Conservation (phyloP, 257 asterid species). For the Solanum gracilifrons region DNA sequence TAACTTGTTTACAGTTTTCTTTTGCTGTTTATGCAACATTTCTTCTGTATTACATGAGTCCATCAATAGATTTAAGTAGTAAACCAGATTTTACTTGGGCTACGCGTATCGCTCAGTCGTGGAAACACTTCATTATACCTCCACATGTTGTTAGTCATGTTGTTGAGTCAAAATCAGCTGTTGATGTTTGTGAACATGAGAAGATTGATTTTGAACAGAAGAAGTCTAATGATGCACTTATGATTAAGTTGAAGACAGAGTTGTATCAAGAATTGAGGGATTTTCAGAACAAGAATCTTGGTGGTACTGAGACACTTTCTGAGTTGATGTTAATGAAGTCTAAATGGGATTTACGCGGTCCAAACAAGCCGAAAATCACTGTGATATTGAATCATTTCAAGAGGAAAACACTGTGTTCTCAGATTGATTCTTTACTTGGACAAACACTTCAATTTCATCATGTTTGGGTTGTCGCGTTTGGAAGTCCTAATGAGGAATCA, state of each 20-base stretch:
- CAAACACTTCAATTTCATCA: slow-evolving; percentile 82
- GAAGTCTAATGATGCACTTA: slow-evolving; percentile 51
- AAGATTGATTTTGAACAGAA: slow-evolving; percentile 72
- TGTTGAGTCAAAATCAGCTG: neutral
- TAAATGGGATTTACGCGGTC: slow-evolving; percentile 43
- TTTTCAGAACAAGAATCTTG: slow-evolving; percentile 37
- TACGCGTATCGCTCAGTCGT: slow-evolving; percentile 44
- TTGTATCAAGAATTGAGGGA: slow-evolving; percentile 47
- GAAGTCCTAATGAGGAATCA: slow-evolving; percentile 68
- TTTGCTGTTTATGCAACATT: slow-evolving; percentile 90
- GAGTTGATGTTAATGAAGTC: slow-evolving; percentile 68
- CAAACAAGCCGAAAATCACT: slow-evolving; percentile 40
- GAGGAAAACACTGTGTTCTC: slow-evolving; percentile 76
- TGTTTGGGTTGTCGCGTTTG: slow-evolving; percentile 86
- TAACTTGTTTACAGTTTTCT: slow-evolving; percentile 69
- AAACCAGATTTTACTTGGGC: slow-evolving; percentile 85
- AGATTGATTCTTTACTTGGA: slow-evolving; percentile 65
- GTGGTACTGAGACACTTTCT: slow-evolving; percentile 50
- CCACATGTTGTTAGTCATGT: slow-evolving; percentile 41
- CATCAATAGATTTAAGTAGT: slow-evolving; percentile 44
- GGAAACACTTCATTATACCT: slow-evolving; percentile 48
- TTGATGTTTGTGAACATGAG: slow-evolving; percentile 63
- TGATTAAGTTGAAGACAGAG: slow-evolving; percentile 73
- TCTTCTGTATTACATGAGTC: slow-evolving; percentile 71
- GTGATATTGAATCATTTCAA: slow-evolving; percentile 87